phyloP scores from a whole-genome alignment of 257 asterid genomes.

The Fraxinus quadrangulata region DNA sequence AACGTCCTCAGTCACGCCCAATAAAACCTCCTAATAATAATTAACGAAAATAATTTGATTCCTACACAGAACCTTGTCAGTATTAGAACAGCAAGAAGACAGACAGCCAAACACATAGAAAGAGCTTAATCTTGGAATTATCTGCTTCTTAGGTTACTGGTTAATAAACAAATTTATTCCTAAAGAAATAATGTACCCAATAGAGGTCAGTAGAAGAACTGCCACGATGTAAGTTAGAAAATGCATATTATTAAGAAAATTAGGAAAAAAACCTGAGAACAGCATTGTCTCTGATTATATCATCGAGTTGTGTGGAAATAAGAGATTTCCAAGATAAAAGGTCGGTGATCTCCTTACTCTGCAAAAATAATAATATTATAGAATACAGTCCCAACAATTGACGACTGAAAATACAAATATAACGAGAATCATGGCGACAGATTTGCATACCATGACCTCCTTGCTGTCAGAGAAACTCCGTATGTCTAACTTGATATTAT shows the following conservation, averaged over 20 bases:
- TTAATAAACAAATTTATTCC: background rate
- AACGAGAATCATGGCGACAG: background rate
- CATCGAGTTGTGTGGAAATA: slow-evolving; percentile 67
- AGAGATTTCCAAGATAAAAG: slow-evolving; percentile 77
- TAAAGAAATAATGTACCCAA: background rate
- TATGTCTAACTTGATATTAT: slow-evolving; percentile 62
- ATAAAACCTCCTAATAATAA: no score
- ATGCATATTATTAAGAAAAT: background rate
- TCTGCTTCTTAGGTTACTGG: background rate
- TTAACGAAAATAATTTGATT: no score
- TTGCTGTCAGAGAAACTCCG: slow-evolving; percentile 65
- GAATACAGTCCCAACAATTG: slow-evolving; percentile 5
- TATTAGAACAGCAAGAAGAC: background rate
- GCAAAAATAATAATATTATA: slow-evolving; percentile 34
- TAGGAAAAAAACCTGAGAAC: slow-evolving; percentile 60
- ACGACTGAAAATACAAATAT: background rate
- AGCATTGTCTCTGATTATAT: slow-evolving; percentile 57
- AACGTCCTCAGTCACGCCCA: no score
- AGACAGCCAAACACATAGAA: background rate
- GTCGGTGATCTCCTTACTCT: slow-evolving; percentile 71
- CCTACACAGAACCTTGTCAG: background rate
- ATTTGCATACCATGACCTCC: slow-evolving; percentile 62
- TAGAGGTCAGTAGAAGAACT: background rate
- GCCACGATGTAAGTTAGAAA: background rate
- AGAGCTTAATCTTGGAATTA: background rate